A percentile compares a stretch with the other conserved stretches of the same genome.
Conservation (phyloP, 2,329 filamentous ascomycete species). For the Botrytis galanthina region DNA sequence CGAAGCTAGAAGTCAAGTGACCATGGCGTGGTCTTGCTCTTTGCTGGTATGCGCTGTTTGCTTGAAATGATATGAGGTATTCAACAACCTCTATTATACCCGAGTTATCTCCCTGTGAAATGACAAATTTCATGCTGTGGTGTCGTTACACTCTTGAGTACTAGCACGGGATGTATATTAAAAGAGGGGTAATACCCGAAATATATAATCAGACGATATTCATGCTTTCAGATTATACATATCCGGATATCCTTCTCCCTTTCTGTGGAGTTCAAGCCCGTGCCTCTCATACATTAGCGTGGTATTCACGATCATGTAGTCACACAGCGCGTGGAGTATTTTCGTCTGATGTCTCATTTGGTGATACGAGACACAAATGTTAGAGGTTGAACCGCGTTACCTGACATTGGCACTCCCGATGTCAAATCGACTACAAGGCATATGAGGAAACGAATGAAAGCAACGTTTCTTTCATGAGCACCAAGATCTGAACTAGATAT, state of each 20-base stretch:
- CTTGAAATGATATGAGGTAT: background rate
- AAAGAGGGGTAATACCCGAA: background rate
- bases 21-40: too few relatives aligned
- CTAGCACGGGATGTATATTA: background rate
- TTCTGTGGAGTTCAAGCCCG: background rate
- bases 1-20: background rate
- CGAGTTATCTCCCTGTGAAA: background rate
- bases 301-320: background rate
- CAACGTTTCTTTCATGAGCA: background rate
- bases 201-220: too few relatives aligned
- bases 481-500: background rate
- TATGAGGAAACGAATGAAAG: background rate
- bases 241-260: background rate
- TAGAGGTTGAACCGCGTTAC: background rate
- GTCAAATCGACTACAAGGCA: background rate
- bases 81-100: background rate
- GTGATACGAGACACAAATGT: background rate
- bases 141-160: too few relatives aligned
- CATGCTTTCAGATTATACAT: too few relatives aligned
- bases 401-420: background rate
- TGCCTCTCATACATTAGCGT: background rate
- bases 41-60: too few relatives aligned
- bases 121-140: background rate
- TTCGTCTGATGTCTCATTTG: slow-evolving; percentile 8
- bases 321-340: background rate